These are phyloP conservation scores for Dothidotthia symphoricarpi DNA, from an alignment of 2,329 filamentous ascomycete species.

Conservation along the genomic window DNA sequence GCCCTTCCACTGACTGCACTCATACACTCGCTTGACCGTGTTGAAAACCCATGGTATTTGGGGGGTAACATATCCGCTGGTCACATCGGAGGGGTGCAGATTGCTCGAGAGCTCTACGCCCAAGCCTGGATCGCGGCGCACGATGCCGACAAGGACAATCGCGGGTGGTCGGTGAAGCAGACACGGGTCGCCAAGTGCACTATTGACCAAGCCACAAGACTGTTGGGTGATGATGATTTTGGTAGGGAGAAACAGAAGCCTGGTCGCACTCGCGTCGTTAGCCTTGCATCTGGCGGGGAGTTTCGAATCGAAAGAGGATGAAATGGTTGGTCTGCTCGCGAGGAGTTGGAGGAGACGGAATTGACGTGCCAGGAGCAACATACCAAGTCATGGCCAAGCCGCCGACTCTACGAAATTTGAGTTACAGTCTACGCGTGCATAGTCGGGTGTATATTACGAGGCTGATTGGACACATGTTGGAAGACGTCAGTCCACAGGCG, in stretches of 20 bases:
- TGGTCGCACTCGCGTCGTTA: slow-evolving; percentile 19
- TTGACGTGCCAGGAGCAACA: too few species aligned
- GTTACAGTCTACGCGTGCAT: too few species aligned
- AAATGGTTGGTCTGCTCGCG: background rate
- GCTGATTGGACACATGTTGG: too few species aligned
- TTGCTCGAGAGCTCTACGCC: slow-evolving; percentile 55
- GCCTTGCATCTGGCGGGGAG: slow-evolving; percentile 20
- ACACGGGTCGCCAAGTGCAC: slow-evolving; percentile 47
- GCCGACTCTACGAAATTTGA: too few species aligned
- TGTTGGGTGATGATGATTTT: slow-evolving; percentile 21
- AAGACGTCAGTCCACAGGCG: too few species aligned
- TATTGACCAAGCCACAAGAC: slow-evolving; percentile 29
- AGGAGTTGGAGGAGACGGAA: too few species aligned
- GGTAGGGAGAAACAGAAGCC: slow-evolving; percentile 8
- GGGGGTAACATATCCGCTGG: slow-evolving; percentile 60
- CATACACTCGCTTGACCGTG: slow-evolving; percentile 62
- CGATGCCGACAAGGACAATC: slow-evolving; percentile 59
- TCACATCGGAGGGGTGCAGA: slow-evolving; percentile 57
- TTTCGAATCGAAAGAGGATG: slow-evolving; percentile 1
- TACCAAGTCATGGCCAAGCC: too few species aligned
- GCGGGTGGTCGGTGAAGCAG: slow-evolving; percentile 53
- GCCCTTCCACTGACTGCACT: slow-evolving; percentile 63
- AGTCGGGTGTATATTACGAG: too few species aligned
- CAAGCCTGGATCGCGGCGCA: slow-evolving; percentile 62
- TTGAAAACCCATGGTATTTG: slow-evolving; percentile 61